Evolutionary conservation across 768 basidiomycete species (phyloP).

Genomic region (Amanita rimosa): DNA sequence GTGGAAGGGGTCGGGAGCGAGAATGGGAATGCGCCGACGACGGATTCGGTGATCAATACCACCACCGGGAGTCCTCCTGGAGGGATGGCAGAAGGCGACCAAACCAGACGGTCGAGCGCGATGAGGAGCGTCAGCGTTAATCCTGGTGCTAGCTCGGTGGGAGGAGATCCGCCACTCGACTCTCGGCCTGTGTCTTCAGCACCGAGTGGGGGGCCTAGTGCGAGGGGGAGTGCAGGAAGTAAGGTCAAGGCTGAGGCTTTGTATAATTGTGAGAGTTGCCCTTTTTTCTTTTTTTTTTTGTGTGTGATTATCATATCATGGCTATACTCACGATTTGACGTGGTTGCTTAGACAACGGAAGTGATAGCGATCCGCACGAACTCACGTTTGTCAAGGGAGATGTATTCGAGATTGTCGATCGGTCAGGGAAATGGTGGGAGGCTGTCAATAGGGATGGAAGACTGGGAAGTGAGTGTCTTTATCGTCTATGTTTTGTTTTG

Average conservation of each 20-base stretch:
- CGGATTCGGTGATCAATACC: neutral
- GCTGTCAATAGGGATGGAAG: slow-evolving; percentile 54
- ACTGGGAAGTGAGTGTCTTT: slow-evolving; percentile 46
- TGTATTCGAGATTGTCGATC: slow-evolving; percentile 69
- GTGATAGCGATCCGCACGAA: slow-evolving; percentile 74
- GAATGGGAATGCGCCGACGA: neutral
- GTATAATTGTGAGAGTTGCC: slow-evolving; percentile 48
- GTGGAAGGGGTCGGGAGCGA: neutral
- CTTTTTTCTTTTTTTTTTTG: no score
- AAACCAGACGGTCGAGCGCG: neutral
- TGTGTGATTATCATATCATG: no score
- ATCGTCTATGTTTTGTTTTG: neutral
- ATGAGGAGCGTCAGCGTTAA: neutral
- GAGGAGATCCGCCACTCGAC: neutral
- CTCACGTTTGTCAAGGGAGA: slow-evolving; percentile 82
- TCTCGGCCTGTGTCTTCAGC: neutral
- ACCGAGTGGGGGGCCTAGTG: slow-evolving; percentile 13
- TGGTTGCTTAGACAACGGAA: slow-evolving; percentile 49
- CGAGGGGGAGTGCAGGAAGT: neutral
- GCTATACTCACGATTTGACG: neutral
- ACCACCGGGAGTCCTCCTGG: neutral
- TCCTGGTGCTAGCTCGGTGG: neutral
- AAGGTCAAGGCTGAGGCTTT: slow-evolving; percentile 16
- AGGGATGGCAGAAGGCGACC: neutral
- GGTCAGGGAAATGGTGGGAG: slow-evolving; percentile 81